Evolutionary conservation across 495 filamentous ascomycete species (phyloP), one percentile per base, ranked within the genome.

Genomic region (Xylaria nigripes): DNA sequence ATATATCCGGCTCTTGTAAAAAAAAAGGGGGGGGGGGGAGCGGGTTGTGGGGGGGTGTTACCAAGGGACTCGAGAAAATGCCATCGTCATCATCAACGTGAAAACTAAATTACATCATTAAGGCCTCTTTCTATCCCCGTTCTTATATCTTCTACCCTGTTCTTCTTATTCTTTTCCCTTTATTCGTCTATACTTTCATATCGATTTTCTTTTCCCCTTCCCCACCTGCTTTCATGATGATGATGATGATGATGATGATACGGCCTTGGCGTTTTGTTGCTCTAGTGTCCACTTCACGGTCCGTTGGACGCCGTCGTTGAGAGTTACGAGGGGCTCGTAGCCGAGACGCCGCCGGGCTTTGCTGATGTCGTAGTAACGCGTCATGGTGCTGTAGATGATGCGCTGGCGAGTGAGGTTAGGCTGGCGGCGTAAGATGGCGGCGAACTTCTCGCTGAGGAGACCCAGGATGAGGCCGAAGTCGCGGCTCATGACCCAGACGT

Each of bases 271-370:
- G 60, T 72, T 69, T 58, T 72, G 67, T 63, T 75, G 70, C 38
- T 86, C 84, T 54, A 86, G 58, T 27, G 82, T 79, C 70, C 81
- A 86, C 50, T 77, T 74, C 30, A 90, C 86, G 2, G 82, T 81
- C 65, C 83, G 80, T 55, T 74, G 73, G 45, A 94, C 76, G 6
- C 86, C 90, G 56, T 94, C 87, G 42, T 87, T 76, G 55, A 96
- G 69, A 19, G 73, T 72, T n/a, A 90, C 79, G 24, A 92, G 66
- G 3, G 90, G 87, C 59, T 65, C 51, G 68, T 95, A 96, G 22
- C 87, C 86, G 48, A 95, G 72, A 60, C 87, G 69, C 61, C 65
- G 73, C 75, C 84, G 89, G 46, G 90, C 90, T 79, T 95, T 96
- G n/a, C 81, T 73, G 49, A 88, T 86, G 55, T 84, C 82, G 62